Evolutionary conservation across 768 basidiomycete genomes (phyloP).

Genomic region (Tephrocybe sp.): DNA sequence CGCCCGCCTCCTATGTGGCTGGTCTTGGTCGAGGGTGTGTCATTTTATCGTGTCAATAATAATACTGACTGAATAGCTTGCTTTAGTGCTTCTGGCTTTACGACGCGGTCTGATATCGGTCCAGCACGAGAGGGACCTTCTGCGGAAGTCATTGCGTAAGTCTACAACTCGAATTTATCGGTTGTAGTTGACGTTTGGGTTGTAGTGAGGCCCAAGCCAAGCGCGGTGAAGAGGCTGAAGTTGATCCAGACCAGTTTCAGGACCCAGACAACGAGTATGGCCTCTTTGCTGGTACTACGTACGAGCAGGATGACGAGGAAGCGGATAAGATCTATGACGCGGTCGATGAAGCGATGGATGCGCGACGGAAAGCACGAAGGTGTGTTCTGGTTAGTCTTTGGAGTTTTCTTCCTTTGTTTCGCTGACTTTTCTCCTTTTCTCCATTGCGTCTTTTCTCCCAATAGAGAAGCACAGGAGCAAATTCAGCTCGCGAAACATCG

Average conservation of each 20-base stretch:
- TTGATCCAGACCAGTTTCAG: constrained; percentile 90
- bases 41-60: neutral
- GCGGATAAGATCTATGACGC: constrained; percentile 92
- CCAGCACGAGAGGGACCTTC: constrained; percentile 95
- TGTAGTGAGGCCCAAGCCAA: constrained; percentile 82
- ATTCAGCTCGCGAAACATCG: constrained; percentile 59
- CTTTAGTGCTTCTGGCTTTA: constrained; percentile 91
- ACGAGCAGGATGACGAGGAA: constrained; percentile 97
- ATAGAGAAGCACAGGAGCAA: constrained; percentile 33
- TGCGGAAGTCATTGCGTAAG: constrained; percentile 86
- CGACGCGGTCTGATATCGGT: constrained; percentile 97
- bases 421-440: constrained; percentile 18
- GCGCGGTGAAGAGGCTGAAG: constrained; percentile 85
- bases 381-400: constrained; percentile 52
- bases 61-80: constrained; percentile 9
- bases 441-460: constrained; percentile 20
- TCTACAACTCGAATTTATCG: constrained; percentile 14
- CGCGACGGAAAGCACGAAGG: constrained; percentile 77
- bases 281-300: constrained; percentile 92
- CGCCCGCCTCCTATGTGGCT: constrained; percentile 96
- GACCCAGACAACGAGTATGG: constrained; percentile 98
- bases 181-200: neutral
- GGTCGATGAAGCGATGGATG: constrained; percentile 92
- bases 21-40: constrained; percentile 95
- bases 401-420: constrained; percentile 24